Evolutionary conservation across 495 filamentous ascomycete species (phyloP), one percentile per base, ranked within the genome.

Genomic region (Aspergillus saccharolyticus): DNA sequence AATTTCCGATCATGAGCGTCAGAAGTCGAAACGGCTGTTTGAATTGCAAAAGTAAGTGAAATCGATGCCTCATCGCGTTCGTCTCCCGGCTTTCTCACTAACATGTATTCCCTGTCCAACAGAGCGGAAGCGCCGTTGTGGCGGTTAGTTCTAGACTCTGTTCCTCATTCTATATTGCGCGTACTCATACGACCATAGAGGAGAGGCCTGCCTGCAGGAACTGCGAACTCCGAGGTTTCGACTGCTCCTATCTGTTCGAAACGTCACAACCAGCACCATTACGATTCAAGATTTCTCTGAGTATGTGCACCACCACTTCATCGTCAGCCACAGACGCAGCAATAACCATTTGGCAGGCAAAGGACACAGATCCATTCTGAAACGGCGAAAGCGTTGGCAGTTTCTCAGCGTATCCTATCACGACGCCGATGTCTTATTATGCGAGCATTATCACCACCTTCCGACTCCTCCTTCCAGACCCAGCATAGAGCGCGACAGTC

Each of bases 201-300:
- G 52, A 53, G 33, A 42, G 30, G 24, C 52, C 52, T 9, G 52
- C 52, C 2, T 53, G 52, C 16, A 53, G 33, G n/a, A 53, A 53
- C 22, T 53, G 52, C 44, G 30, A 43, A 9, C 39, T 53, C 18
- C 33, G 52, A 42, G 52, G 52, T 12, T 42, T 53, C 19, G 33
- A 43, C 12, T 53, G 52, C 22, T 42, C 52, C 12, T 53, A 53
- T 24, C 52, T 53, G 4, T 20, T 19, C 19, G 52, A 42, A 43
- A 42, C n/a, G 14, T 24, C 17, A 3, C 52, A 43, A 24, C 19
- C 52, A 17, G 16, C 43, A 18, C 20, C 33, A 17, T 42, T 53
- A 8, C 52, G 52, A 21, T 53, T 53, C 39, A 44, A 53, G 39
- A 53, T 53, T 10, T 42, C 33, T 0, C 18, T 42, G 6, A 10